Evolutionary conservation across 2,329 filamentous ascomycete genomes (phyloP).

Genomic region (Mycogone perniciosa): DNA sequence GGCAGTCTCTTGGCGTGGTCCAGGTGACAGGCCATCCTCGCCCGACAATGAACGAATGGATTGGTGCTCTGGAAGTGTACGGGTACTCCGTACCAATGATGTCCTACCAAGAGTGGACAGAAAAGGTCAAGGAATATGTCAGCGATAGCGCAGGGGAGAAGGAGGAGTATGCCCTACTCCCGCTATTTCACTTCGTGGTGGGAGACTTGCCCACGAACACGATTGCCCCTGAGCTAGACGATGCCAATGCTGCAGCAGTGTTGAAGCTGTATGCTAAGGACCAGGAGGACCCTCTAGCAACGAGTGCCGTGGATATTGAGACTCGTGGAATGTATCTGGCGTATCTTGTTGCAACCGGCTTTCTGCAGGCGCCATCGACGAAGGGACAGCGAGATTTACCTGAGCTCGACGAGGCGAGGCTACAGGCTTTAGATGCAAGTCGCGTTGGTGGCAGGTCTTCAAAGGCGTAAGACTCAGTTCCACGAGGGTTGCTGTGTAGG

Average conservation of each 20-base stretch:
- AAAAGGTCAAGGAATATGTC: neutral
- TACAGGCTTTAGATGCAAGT: too few relatives aligned
- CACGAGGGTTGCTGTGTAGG: too few relatives aligned
- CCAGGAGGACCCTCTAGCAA: too few relatives aligned
- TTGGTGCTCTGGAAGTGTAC: too few relatives aligned
- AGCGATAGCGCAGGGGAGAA: neutral
- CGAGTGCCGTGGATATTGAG: too few relatives aligned
- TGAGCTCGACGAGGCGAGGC: too few relatives aligned
- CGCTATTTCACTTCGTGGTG: slow-evolving; percentile 66
- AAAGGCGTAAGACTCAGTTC: too few relatives aligned
- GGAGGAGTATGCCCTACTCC: slow-evolving; percentile 35
- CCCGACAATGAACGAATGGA: slow-evolving; percentile 62
- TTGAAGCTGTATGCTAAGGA: neutral
- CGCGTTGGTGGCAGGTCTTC: too few relatives aligned
- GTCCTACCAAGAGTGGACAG: neutral
- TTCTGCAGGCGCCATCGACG: too few relatives aligned
- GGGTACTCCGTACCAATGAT: neutral
- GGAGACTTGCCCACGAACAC: slow-evolving; percentile 61
- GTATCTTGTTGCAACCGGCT: too few relatives aligned
- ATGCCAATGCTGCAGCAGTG: neutral
- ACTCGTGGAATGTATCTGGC: too few relatives aligned
- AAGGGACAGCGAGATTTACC: too few relatives aligned
- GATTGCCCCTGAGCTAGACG: slow-evolving; percentile 60
- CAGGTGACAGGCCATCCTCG: slow-evolving; percentile 78
- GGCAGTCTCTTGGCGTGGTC: slow-evolving; percentile 46